Conservation (phyloP, 2,329 filamentous ascomycete species). For the Claviceps sorghi region DNA sequence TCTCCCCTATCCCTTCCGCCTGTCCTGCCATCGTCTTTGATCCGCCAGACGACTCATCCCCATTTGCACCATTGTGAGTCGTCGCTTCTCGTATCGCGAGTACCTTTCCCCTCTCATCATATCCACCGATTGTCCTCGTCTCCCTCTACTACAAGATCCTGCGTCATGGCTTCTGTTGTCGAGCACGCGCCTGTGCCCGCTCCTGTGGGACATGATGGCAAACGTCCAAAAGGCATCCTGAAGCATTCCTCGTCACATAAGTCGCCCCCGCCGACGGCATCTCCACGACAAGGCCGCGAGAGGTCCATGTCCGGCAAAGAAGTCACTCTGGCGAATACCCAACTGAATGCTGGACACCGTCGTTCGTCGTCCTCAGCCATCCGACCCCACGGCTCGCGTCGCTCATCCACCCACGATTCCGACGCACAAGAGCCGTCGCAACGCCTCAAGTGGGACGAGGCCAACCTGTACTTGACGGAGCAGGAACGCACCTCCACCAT, state of each 20-base stretch:
- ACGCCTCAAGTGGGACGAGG: slow-evolving; percentile 95
- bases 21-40: no score
- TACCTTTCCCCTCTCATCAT: background rate
- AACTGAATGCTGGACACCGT: slow-evolving; percentile 81
- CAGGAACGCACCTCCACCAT: slow-evolving; percentile 91
- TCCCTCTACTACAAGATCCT: background rate
- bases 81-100: background rate
- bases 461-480: slow-evolving; percentile 91
- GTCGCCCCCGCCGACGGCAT: slow-evolving; percentile 34
- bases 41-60: no score
- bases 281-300: slow-evolving; percentile 23
- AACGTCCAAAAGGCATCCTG: slow-evolving; percentile 51
- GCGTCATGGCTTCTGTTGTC: slow-evolving; percentile 26
- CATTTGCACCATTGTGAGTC: background rate
- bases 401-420: slow-evolving; percentile 45
- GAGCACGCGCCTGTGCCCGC: slow-evolving; percentile 25
- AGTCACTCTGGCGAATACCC: slow-evolving; percentile 82
- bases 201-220: slow-evolving; percentile 25
- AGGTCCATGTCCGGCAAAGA: slow-evolving; percentile 57
- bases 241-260: slow-evolving; percentile 65
- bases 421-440: slow-evolving; percentile 41
- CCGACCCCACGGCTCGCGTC: slow-evolving; percentile 50
- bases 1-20: background rate
- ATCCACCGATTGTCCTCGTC: background rate
- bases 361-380: slow-evolving; percentile 65